Conservation (phyloP, 176 grass and related monocot species). For the Aegilops bicornis region DNA sequence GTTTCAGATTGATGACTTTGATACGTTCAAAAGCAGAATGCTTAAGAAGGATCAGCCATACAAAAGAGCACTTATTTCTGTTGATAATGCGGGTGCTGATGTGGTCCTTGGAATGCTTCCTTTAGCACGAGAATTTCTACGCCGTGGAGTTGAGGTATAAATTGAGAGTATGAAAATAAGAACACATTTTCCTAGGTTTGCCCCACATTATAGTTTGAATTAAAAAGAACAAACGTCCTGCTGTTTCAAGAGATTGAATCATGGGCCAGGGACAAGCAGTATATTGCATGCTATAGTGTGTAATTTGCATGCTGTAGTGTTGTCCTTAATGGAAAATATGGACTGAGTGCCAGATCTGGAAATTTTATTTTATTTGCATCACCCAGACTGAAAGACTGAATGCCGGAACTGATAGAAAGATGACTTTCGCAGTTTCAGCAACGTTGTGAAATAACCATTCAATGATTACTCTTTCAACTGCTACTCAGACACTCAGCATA, state of each 20-base stretch:
- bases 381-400: not conserved
- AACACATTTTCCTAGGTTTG: slow-evolving; percentile 5
- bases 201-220: slow-evolving; percentile 12
- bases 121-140: slow-evolving; percentile 85
- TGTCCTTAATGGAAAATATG: not conserved
- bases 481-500: not conserved
- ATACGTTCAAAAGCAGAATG: slow-evolving; percentile 89
- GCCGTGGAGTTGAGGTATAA: slow-evolving; percentile 83
- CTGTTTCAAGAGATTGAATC: slow-evolving; percentile 12
- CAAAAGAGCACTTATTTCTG: slow-evolving; percentile 94
- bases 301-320: not conserved
- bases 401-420: slow-evolving; percentile 5
- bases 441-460: slow-evolving; percentile 17
- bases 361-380: not conserved
- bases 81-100: slow-evolving; percentile 98
- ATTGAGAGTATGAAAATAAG: not conserved
- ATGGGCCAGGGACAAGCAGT: not conserved
- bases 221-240: not conserved
- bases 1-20: slow-evolving; percentile 93
- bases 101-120: slow-evolving; percentile 98
- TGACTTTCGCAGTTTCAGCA: not conserved
- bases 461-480: slow-evolving; percentile 13
- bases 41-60: slow-evolving; percentile 82
- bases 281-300: not conserved
- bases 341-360: not conserved